Evolutionary conservation across 1,284 basidiomycete species (phyloP), one percentile per base, ranked within the genome.

Genomic region (Boletus mariae): DNA sequence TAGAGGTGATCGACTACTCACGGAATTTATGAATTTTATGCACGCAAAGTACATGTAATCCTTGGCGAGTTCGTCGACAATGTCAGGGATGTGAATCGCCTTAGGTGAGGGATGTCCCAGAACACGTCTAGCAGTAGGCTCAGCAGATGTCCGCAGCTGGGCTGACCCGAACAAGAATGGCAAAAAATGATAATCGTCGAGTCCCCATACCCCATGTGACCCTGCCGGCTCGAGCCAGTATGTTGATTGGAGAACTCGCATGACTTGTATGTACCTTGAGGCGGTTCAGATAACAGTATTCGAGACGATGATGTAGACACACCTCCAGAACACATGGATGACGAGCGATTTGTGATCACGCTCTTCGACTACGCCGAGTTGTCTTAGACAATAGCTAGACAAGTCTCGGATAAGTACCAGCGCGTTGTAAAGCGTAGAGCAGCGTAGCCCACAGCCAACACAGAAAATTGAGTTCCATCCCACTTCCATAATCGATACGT

Each of bases 181-280:
- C 3, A 98, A 76, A 72, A 98, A 98, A 62, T 98, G 94, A 66
- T 98, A 99, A 67, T 99, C 96, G 66, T 99, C 96, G 49, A 99
- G 75, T 1, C 97, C 97, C 93, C 96, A 99, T 0, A 98, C 97
- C 1, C 96, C 96, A 70, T 98, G 96, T 8, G 94, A 97, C 15
- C 95, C 95, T 2, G 96, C 95, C 4, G 96, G 96, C 69, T 98
- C 96, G 1, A 99, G 82, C 95, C 96, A 98, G 69, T 99, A 99
- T 2, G 90, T 87, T 2, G 90, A 92, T 63, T 98, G 96, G 11
- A 99, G 78, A 15, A 84, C 70, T 0, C 96, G 85, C 92, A 98
- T 98, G 49, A 95, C 83, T 50, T 86, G 72, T 55, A 97, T 84
- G 67, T 98, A 98, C 60, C 90, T 93, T 51, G 11, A 32, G 15